Base-by-base conservation (phyloP, 2,329 filamentous ascomycete species). In the Fusarium lyarnte region DNA sequence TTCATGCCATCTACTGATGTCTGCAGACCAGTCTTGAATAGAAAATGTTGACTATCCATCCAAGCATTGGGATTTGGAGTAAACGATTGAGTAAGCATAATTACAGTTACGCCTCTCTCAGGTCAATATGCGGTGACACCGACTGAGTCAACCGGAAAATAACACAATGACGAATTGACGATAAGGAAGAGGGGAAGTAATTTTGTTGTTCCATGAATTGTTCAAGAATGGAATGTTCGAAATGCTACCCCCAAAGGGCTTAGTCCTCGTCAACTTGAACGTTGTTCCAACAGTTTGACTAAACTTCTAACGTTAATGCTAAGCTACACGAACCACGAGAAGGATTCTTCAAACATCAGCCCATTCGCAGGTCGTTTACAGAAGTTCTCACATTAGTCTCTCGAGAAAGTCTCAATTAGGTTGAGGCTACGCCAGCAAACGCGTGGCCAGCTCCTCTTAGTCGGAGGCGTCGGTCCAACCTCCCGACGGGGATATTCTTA, bases 351-450 rank as follows among this genome's bases (percentile, higher is more conserved):
- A 39, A 42, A 25, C 35, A 69, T 69, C 64, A 58, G 58, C 27
- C 58, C 51, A 69, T 64, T 38, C 41, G n/a, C 10, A 38, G 16
- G 17, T 46, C 25, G 19, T 45, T 19, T 63, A 38, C 58, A 64
- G 6, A 64, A 69, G 51, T 69, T 64, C 66, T 52, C 35, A 25
- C 49, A 38, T 69, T 57, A 41, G 39, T n/a, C 35, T 36, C 17
- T 19, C 38, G 36, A 12, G 35, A 58, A 41, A 16, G 35, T 25
- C 53, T 69, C 47, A 36, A 58, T 55, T 55, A 39, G 54, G 54
- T 46, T 46, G 49, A 67, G 58, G 60, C 67, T 66, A 74, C 72
- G 72, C 69, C 72, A 74, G 72, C 72, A 74, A 73, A 74, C 72
- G 72, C 72, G 72, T 74, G 73, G 70, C 69, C 61, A 47, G 39